Conservation (phyloP, 805 yeast genomes). For the Saturnispora silvae region DNA sequence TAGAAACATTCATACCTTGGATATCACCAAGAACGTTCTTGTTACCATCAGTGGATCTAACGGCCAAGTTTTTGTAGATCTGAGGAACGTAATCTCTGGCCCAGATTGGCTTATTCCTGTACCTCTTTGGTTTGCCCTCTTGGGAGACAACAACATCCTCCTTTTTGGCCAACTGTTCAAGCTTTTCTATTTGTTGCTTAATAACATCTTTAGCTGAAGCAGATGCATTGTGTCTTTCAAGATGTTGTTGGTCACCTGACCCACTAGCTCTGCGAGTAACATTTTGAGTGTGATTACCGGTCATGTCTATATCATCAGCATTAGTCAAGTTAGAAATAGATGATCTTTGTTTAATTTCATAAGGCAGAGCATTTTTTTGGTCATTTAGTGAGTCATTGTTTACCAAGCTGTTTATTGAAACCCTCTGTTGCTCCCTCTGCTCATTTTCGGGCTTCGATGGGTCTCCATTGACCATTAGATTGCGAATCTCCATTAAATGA, state of each 20-base stretch:
- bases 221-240: not conserved
- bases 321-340: constrained; percentile 32
- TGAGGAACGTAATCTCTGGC: constrained; percentile 62
- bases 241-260: not conserved
- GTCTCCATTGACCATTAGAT: constrained; percentile 17
- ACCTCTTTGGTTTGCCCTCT: constrained; percentile 45
- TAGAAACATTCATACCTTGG: constrained; percentile 13
- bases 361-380: not conserved
- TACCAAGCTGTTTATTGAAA: constrained; percentile 25
- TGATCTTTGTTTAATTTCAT: constrained; percentile 15
- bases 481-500: constrained; percentile 26
- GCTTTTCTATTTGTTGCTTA: constrained; percentile 19
- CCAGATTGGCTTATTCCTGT: constrained; percentile 67
- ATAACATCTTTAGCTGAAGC: constrained; percentile 7
- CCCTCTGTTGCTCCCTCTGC: constrained; percentile 13
- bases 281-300: constrained; percentile 31
- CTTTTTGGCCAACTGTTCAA: constrained; percentile 24
- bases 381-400: constrained; percentile 16
- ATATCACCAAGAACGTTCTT: constrained; percentile 7
- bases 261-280: constrained; percentile 12
- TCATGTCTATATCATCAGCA: constrained; percentile 34
- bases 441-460: not conserved
- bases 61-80: constrained; percentile 10
- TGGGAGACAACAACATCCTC: constrained; percentile 10
- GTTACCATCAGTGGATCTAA: constrained; percentile 3